Percentiles rank a stretch among this genome's conserved stretches.
These are phyloP conservation scores for Lactuca saligna DNA, from an alignment of 129 eudicot genomes.

Conservation along the genomic window DNA sequence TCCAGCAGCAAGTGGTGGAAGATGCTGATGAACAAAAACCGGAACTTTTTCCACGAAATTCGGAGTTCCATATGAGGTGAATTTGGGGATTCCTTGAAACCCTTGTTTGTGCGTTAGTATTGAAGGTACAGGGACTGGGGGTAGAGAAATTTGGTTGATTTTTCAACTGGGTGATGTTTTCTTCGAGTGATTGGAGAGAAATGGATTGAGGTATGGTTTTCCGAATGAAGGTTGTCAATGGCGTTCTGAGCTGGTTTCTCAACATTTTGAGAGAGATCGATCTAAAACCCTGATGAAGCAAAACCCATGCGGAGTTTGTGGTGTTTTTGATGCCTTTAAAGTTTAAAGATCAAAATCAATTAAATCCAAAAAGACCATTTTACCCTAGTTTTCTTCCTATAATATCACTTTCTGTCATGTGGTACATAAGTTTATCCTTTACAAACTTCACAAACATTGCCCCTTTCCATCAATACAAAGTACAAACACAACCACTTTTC, in stretches of 20 bases:
- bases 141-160: slow-evolving; percentile 22
- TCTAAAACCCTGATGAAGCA: slow-evolving; percentile 11
- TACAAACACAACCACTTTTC: not conserved
- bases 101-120: slow-evolving; percentile 2
- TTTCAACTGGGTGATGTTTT: slow-evolving; percentile 11
- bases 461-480: slow-evolving; percentile 5
- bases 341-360: no score
- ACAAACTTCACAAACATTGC: slow-evolving; percentile 15
- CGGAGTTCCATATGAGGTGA: not conserved
- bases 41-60: slow-evolving; percentile 24
- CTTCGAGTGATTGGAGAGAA: not conserved
- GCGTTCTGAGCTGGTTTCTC: slow-evolving; percentile 38
- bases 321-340: not conserved
- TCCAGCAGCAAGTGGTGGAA: slow-evolving; percentile 56
- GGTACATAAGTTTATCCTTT: not conserved
- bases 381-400: no score
- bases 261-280: slow-evolving; percentile 31
- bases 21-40: slow-evolving; percentile 33
- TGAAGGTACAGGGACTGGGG: not conserved
- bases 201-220: slow-evolving; percentile 21
- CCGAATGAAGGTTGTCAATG: slow-evolving; percentile 23
- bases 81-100: slow-evolving; percentile 9
- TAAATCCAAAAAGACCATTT: no score
- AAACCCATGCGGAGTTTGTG: slow-evolving; percentile 15
- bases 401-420: no score